Evolutionary conservation across 257 asterid species (phyloP), one percentile per base, ranked within the genome.

Genomic region (Leptodermis oblonga): DNA sequence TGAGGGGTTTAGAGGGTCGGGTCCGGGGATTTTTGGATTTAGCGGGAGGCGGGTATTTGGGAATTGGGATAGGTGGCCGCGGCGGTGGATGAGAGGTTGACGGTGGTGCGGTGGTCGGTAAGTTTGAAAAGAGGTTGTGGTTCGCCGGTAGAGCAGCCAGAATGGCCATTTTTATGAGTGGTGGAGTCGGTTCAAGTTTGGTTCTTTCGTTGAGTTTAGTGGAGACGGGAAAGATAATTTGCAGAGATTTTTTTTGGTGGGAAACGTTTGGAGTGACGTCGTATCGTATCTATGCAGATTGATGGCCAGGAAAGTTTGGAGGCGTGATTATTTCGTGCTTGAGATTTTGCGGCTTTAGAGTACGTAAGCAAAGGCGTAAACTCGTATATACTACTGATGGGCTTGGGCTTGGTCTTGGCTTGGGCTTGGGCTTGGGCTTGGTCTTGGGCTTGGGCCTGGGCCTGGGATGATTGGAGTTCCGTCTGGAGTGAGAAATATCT

Each of bases 111-210:
- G 45, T 46, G 18, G 85, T 51, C 49, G 85, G 87, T 5, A 80
- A 77, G 77, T 63, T 70, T 7, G 97, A 78, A 84, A 93, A 93
- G 68, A 87, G 95, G 72, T 86, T 84, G 45, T 83, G 87, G 42
- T 6, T 45, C n/a, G 76, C 74, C 37, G 85, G 79, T 46, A 88
- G 77, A 46, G 92, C 52, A 37, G 98, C 90, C 1, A 88, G 75
- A 76, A 90, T 83, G 73, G 94, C 76, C 98, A 93, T 82, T 79
- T 65, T 28, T 7, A 13, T 13, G 11, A 22, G 1, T 20, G 26
- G 12, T 64, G 10, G 45, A 41, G 13, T 41, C 10, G 10, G 45
- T 41, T 41, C 12, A 1, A 41, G 45, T 10, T 41, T 41, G 20
- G 49, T 43, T 12, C 17, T 43, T 2, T 43, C n/a, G n/a, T n/a